These are phyloP conservation scores for Fagopyrum esculentum DNA, from an alignment of 148 eudicot genomes.

Conservation along the genomic window DNA sequence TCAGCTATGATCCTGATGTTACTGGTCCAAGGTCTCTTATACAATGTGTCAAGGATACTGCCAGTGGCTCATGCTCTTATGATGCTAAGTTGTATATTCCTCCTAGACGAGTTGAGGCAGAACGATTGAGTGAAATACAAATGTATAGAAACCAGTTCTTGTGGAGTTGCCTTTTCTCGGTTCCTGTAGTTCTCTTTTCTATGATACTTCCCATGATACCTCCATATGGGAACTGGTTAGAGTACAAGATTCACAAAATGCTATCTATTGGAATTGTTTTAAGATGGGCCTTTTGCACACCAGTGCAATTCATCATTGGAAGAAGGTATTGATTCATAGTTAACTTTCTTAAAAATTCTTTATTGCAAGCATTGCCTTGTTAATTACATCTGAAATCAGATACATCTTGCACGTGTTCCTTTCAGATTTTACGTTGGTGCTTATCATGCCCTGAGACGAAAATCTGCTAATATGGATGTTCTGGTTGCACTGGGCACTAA, in stretches of 20 bases:
- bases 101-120: conserved; percentile 57
- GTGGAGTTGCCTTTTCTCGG: conserved; percentile 79
- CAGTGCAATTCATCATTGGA: conserved; percentile 86
- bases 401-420: conserved; percentile 16
- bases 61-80: conserved; percentile 36
- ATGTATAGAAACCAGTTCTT: conserved; percentile 63
- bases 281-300: conserved; percentile 85
- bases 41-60: conserved; percentile 52
- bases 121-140: conserved; percentile 46
- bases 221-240: conserved; percentile 84
- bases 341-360: background rate
- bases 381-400: background rate
- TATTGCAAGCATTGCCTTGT: background rate
- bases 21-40: conserved; percentile 87
- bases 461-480: conserved; percentile 97
- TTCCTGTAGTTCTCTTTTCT: conserved; percentile 72
- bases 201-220: conserved; percentile 91
- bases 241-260: conserved; percentile 68
- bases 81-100: conserved; percentile 65
- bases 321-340: conserved; percentile 43
- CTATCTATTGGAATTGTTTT: conserved; percentile 74
- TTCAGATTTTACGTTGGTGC: conserved; percentile 85
- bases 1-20: conserved; percentile 66
- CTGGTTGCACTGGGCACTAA: conserved; percentile 94
- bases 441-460: conserved; percentile 79